Conservation (phyloP, 1,284 basidiomycete species). For the Agaricales sp. region DNA sequence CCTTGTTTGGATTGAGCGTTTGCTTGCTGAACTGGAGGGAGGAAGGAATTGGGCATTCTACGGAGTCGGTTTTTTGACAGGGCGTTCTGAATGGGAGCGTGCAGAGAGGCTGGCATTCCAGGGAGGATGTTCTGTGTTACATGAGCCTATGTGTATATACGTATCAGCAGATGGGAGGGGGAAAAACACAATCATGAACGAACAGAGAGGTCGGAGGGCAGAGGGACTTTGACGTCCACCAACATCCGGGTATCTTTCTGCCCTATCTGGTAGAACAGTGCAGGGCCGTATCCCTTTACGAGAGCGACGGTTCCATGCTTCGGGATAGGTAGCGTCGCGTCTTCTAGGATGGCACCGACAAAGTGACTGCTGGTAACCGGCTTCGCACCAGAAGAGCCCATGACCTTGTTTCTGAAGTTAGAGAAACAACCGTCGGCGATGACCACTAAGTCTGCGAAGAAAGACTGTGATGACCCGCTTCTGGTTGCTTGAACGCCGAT, state of each 20-base stretch:
- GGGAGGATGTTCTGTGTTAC: constrained; percentile 69
- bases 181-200: constrained; percentile 13
- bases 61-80: constrained; percentile 68
- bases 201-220: constrained; percentile 78
- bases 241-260: constrained; percentile 82
- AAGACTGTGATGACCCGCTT: background rate
- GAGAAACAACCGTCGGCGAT: constrained; percentile 91
- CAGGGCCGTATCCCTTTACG: constrained; percentile 64
- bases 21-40: constrained; percentile 82
- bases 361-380: constrained; percentile 68
- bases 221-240: constrained; percentile 81
- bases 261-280: constrained; percentile 87
- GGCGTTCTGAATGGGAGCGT: constrained; percentile 49
- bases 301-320: constrained; percentile 83
- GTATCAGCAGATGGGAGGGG: constrained; percentile 3
- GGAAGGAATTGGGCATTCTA: constrained; percentile 94
- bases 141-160: constrained; percentile 36
- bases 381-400: constrained; percentile 36
- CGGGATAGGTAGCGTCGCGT: constrained; percentile 71
- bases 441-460: background rate
- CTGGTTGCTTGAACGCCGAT: constrained; percentile 54
- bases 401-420: constrained; percentile 52
- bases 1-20: constrained; percentile 49
- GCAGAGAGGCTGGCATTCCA: constrained; percentile 66
- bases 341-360: constrained; percentile 71